Evolutionary conservation across 768 basidiomycete species (phyloP), one percentile per base, ranked within the genome.

Genomic region (Termitomyces titanicus): DNA sequence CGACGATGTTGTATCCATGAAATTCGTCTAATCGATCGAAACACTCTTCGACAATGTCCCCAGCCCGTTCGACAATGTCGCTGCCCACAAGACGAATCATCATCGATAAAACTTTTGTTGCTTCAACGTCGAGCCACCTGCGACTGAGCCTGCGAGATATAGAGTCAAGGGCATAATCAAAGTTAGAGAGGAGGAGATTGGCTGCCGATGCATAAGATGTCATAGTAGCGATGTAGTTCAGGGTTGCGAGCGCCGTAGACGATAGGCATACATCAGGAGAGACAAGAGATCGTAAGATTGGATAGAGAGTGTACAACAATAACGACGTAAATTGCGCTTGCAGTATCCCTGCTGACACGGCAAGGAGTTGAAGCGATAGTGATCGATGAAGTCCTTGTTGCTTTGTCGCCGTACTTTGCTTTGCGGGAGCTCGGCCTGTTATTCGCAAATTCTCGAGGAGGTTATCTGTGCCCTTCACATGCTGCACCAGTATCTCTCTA

Each of bases 21-120:
- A 84, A 98, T 60, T 97, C 94, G 64, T 98, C 97, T 18, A 98
- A 76, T 27, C 94, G 85, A 69, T 98, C 96, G 62, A 98, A 98
- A 57, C 96, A 95, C 68, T 97, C 95, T 69, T 97, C 96, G 10
- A 98, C 94, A 10, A 98, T 86, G 68, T 98, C 97, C 13, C 88
- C 86, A 8, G 97, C 94, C 61, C 86, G 85, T 44, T 90, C 85
- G 0, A 98, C 92, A 31, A 98, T 85, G 52, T 90, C 88, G 27
- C 78, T 77, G 0, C 97, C 96, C 7, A 96, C 91, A 12, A 98
- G 77, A 9, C 89, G 85, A 54, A 98, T 82, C 66, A 98, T 84
- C 25, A 94, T 73, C 13, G 84, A 81, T 20, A 99, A 77, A 6
- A 98, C 94, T 59, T 91, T 88, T 9, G 95, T 90, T 0, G 96